phyloP scores from a whole-genome alignment of 2,329 filamentous ascomycete genomes.

The Diaporthe sp. region DNA sequence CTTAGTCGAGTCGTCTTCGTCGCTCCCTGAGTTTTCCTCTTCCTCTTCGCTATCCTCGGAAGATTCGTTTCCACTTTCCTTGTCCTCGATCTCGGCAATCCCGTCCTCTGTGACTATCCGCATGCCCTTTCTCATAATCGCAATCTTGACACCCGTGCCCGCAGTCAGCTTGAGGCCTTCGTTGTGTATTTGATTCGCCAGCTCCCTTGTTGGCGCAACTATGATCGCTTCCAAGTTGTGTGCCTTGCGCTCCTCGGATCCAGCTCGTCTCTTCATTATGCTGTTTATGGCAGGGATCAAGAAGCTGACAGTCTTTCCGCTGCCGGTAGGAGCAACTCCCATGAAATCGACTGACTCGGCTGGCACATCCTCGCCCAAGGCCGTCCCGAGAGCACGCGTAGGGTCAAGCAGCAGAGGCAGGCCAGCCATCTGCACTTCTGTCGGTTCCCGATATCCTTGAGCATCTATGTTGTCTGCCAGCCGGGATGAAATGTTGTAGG shows the following conservation, averaged over 20 bases:
- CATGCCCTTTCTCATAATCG: slow-evolving; percentile 90
- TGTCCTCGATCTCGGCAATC: slow-evolving; percentile 54
- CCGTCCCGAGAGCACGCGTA: slow-evolving; percentile 61
- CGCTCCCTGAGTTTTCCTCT: slow-evolving; percentile 51
- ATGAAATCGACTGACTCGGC: slow-evolving; percentile 77
- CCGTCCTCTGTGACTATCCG: slow-evolving; percentile 67
- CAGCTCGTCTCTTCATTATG: slow-evolving; percentile 71
- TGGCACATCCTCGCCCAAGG: slow-evolving; percentile 52
- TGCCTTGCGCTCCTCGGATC: slow-evolving; percentile 56
- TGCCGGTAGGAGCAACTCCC: slow-evolving; percentile 93
- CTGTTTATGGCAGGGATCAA: slow-evolving; percentile 88
- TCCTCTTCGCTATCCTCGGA: slow-evolving; percentile 49
- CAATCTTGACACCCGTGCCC: slow-evolving; percentile 83
- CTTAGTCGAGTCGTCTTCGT: slow-evolving; percentile 50
- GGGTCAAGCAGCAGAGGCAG: slow-evolving; percentile 82
- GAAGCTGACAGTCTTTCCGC: slow-evolving; percentile 96
- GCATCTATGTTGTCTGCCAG: slow-evolving; percentile 83
- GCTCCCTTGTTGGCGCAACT: slow-evolving; percentile 83
- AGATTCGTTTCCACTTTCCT: slow-evolving; percentile 53
- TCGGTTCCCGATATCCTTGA: slow-evolving; percentile 91
- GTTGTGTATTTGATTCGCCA: slow-evolving; percentile 84
- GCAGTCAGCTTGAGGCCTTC: slow-evolving; percentile 86
- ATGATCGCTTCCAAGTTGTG: slow-evolving; percentile 77
- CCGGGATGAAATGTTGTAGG: slow-evolving; percentile 80
- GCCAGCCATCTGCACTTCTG: slow-evolving; percentile 91